These are phyloP conservation scores for Phytopythium boreale DNA, from an alignment of 352 stramenopile species.

Conservation along the genomic window DNA sequence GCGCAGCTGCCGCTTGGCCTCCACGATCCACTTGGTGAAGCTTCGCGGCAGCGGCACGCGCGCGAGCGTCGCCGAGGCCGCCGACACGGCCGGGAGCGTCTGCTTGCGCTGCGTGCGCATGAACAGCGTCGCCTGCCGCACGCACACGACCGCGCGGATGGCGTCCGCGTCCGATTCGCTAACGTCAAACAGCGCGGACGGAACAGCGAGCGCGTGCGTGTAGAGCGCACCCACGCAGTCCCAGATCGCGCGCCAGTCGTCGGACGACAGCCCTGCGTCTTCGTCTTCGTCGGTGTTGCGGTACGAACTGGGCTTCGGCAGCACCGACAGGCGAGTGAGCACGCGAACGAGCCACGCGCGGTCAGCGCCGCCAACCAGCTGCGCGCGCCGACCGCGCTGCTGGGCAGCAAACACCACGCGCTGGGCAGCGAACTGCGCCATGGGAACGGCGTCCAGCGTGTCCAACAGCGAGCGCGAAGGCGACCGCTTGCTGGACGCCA, in stretches of 20 bases:
- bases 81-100: slow-evolving; percentile 40
- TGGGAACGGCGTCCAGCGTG: slow-evolving; percentile 22
- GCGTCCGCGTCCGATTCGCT: slow-evolving; percentile 15
- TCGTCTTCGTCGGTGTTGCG: slow-evolving; percentile 34
- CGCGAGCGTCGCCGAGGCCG: slow-evolving; percentile 39
- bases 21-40: slow-evolving; percentile 45
- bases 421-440: slow-evolving; percentile 31
- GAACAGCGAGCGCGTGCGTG: slow-evolving; percentile 36
- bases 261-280: slow-evolving; percentile 20
- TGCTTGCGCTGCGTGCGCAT: slow-evolving; percentile 49
- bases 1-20: slow-evolving; percentile 15
- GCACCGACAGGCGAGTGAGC: slow-evolving; percentile 33
- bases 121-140: slow-evolving; percentile 55
- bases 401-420: slow-evolving; percentile 40
- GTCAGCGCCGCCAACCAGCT: slow-evolving; percentile 18
- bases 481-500: slow-evolving; percentile 8
- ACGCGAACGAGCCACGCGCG: slow-evolving; percentile 42
- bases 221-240: slow-evolving; percentile 52
- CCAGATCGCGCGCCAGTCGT: slow-evolving; percentile 34
- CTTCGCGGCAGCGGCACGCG: slow-evolving; percentile 36
- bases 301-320: slow-evolving; percentile 40
- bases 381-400: slow-evolving; percentile 19
- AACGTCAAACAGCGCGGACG: slow-evolving; percentile 19
- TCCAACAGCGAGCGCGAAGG: slow-evolving; percentile 2
- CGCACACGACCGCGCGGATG: slow-evolving; percentile 32